phyloP scores from a whole-genome alignment of 73 alveolate species.

The Tetrahymena malaccensis region DNA sequence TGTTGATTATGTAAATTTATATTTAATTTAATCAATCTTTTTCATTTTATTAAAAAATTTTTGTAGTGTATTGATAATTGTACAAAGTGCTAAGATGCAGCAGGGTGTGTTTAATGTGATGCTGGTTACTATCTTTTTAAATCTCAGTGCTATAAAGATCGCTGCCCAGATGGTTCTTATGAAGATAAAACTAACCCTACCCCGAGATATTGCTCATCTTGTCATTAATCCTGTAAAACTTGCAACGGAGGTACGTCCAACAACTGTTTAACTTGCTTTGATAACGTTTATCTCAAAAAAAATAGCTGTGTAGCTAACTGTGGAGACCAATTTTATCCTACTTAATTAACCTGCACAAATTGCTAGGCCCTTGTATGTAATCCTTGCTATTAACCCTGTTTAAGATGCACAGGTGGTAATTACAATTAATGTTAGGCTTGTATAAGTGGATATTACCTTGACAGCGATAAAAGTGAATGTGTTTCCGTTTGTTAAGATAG shows the following conservation, averaged over 20 bases:
- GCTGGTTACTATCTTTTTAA: not conserved
- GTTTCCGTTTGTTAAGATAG: not conserved
- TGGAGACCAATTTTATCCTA: not conserved
- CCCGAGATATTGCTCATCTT: not conserved
- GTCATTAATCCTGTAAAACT: not conserved
- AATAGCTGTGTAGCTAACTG: not conserved
- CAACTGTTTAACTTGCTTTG: not conserved
- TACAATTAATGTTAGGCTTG: not conserved
- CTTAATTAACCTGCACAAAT: not conserved
- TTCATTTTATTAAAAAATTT: no score
- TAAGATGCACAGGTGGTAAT: not conserved
- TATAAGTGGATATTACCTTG: not conserved
- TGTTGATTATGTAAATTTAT: not conserved
- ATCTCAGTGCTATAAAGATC: not conserved
- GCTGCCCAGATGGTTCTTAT: not conserved
- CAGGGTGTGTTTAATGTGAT: not conserved
- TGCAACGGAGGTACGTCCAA: not conserved
- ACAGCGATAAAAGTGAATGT: not conserved
- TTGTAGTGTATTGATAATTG: not conserved
- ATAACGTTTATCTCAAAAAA: not conserved
- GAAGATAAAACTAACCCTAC: not conserved
- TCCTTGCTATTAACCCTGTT: not conserved
- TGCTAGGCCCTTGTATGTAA: not conserved
- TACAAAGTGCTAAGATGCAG: not conserved
- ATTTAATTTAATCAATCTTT: no score